Conservation (phyloP, 2,329 filamentous ascomycete genomes). For the Colletotrichum echinochloae region DNA sequence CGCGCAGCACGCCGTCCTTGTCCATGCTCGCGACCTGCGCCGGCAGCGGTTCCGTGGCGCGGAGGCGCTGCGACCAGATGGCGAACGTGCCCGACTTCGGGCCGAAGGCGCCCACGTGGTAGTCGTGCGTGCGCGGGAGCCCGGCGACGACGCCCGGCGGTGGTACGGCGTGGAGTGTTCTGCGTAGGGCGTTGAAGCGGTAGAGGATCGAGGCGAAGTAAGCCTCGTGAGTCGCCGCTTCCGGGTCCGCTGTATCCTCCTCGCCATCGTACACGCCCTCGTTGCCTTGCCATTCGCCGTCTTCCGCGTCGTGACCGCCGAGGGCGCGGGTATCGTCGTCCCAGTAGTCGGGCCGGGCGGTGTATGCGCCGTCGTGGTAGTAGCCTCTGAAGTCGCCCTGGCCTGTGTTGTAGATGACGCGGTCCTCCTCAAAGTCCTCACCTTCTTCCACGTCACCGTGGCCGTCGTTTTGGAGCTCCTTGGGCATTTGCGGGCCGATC, state of each 20-base stretch:
- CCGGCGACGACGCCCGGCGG: constrained; percentile 64
- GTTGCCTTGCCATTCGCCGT: constrained; percentile 44
- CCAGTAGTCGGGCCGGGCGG: constrained; percentile 64
- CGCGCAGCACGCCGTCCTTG: constrained; percentile 72
- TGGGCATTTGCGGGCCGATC: constrained; percentile 64
- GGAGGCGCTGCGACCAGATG: constrained; percentile 65
- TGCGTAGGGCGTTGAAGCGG: constrained; percentile 75
- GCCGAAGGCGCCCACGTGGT: constrained; percentile 66
- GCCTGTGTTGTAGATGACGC: constrained; percentile 61
- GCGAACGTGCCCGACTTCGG: constrained; percentile 61
- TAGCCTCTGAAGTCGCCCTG: constrained; percentile 70
- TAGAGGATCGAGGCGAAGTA: constrained; percentile 76
- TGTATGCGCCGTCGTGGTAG: constrained; percentile 84
- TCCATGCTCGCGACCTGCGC: constrained; percentile 73
- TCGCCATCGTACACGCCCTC: constrained; percentile 44
- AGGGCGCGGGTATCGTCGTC: constrained; percentile 45
- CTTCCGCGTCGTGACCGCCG: constrained; percentile 45
- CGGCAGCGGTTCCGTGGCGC: constrained; percentile 66
- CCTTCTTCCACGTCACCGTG: constrained; percentile 44
- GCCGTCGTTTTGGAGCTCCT: constrained; percentile 51
- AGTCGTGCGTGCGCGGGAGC: constrained; percentile 66
- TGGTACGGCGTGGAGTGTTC: constrained; percentile 67
- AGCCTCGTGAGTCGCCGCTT: constrained; percentile 66
- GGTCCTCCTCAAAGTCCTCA: constrained; percentile 51
- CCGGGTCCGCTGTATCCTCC: constrained; percentile 47